Conservation (phyloP, 768 basidiomycete species). For the Mycena albidolilacea region DNA sequence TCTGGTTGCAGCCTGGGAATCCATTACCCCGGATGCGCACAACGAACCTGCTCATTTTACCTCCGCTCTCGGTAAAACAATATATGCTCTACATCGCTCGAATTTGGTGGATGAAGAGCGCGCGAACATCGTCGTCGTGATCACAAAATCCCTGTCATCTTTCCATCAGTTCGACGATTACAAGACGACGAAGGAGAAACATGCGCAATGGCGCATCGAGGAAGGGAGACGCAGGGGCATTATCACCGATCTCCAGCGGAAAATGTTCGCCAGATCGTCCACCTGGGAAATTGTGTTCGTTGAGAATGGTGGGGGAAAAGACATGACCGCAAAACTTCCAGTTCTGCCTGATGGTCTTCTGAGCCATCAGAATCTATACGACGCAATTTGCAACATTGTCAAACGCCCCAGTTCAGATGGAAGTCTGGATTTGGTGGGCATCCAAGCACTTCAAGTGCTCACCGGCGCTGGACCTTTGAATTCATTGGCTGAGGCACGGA, state of each 20-base stretch:
- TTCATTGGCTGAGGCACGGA: neutral
- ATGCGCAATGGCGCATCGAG: constrained; percentile 18
- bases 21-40: constrained; percentile 17
- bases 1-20: constrained; percentile 10
- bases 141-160: constrained; percentile 20
- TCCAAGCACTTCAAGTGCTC: neutral
- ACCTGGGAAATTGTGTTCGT: constrained; percentile 11
- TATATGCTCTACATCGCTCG: constrained; percentile 2
- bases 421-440: neutral
- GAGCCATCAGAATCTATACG: neutral
- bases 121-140: constrained; percentile 6
- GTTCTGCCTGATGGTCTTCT: neutral
- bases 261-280: constrained; percentile 5
- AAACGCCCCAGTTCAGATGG: neutral
- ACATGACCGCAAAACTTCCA: neutral
- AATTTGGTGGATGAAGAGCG: neutral
- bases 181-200: constrained; percentile 4
- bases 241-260: constrained; percentile 19
- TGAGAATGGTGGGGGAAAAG: constrained; percentile 10
- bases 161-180: constrained; percentile 15
- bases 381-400: neutral
- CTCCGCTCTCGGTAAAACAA: constrained; percentile 13
- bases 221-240: constrained; percentile 20
- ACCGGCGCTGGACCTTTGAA: neutral
- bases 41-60: constrained; percentile 9